Percentiles rank a stretch among this genome's conserved stretches.
phyloP scores from a whole-genome alignment of 106 monocot genomes.

The Dendrobium chrysotoxum region DNA sequence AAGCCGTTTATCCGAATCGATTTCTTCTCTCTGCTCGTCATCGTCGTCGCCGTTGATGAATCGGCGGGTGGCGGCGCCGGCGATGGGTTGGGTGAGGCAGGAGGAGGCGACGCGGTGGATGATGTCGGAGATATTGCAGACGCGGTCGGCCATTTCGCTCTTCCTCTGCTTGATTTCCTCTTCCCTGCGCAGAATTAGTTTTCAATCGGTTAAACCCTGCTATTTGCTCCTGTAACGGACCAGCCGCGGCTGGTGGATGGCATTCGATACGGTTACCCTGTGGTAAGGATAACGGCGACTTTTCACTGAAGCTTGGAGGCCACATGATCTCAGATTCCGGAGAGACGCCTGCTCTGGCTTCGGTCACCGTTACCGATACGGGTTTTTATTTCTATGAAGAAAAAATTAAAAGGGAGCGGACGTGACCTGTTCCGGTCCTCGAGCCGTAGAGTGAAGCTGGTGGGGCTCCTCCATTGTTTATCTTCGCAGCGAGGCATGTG shows the following conservation, averaged over 20 bases:
- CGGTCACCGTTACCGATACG: background rate
- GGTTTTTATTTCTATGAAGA: background rate
- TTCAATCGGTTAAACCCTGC: background rate
- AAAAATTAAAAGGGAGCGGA: background rate
- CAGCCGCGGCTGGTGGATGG: background rate
- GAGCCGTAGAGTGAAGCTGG: background rate
- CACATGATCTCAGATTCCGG: too few species aligned
- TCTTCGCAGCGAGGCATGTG: background rate
- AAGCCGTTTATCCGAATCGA: background rate
- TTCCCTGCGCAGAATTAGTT: slow-evolving; percentile 1
- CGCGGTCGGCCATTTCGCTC: slow-evolving; percentile 36
- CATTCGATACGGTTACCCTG: background rate
- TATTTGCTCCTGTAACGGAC: background rate
- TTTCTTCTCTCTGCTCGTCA: background rate
- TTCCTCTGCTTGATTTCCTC: slow-evolving; percentile 10
- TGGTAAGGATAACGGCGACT: background rate
- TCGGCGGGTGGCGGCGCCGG: slow-evolving; percentile 4
- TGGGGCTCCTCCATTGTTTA: background rate
- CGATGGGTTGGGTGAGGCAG: slow-evolving; percentile 47
- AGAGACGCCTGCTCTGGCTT: background rate
- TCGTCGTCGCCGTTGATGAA: slow-evolving; percentile 12
- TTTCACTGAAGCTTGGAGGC: background rate
- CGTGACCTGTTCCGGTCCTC: slow-evolving; percentile 7
- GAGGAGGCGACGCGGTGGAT: slow-evolving; percentile 71
- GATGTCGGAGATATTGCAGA: slow-evolving; percentile 45